phyloP scores from a whole-genome alignment of 768 basidiomycete genomes.

The Goffeauzyma gilvescens region DNA sequence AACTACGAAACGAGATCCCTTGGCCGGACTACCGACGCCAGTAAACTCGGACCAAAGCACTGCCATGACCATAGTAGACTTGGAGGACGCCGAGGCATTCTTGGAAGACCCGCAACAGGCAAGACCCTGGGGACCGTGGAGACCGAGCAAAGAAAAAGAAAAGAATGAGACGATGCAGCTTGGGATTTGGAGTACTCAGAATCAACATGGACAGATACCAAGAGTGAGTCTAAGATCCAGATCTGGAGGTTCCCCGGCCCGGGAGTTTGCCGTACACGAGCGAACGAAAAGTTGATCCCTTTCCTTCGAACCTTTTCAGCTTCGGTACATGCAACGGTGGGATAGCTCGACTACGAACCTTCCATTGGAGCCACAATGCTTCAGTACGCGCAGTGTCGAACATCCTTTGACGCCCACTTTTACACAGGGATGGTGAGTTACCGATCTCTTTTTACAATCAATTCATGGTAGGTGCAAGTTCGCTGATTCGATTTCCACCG shows the following conservation, averaged over 20 bases:
- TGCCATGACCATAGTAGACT: too few relatives aligned
- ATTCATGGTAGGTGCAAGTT: too few relatives aligned
- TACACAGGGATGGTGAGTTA: slow-evolving; percentile 5
- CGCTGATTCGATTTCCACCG: too few relatives aligned
- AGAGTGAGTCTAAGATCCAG: slow-evolving; percentile 4
- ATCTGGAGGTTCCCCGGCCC: too few relatives aligned
- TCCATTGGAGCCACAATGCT: slow-evolving; percentile 10
- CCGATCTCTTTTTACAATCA: not conserved
- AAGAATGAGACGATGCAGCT: not conserved
- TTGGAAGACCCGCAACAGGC: not conserved
- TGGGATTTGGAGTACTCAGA: slow-evolving; percentile 7
- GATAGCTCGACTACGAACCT: slow-evolving; percentile 2
- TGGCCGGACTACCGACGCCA: too few relatives aligned
- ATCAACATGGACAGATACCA: slow-evolving; percentile 2
- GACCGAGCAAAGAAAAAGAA: slow-evolving; percentile 2
- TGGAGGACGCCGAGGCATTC: not conserved
- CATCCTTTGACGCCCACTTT: slow-evolving; percentile 3
- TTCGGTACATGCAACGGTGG: slow-evolving; percentile 11
- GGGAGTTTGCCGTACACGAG: too few relatives aligned
- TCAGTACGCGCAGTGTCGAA: slow-evolving; percentile 7
- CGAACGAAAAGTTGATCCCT: not conserved
- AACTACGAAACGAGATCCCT: too few relatives aligned
- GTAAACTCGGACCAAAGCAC: too few relatives aligned
- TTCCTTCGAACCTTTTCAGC: not conserved
- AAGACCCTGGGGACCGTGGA: slow-evolving; percentile 9